A percentile compares a stretch with the other conserved stretches of the same genome.
Conservation (phyloP, 192 early-diverging fungal species). For the Coemansia furcata region DNA sequence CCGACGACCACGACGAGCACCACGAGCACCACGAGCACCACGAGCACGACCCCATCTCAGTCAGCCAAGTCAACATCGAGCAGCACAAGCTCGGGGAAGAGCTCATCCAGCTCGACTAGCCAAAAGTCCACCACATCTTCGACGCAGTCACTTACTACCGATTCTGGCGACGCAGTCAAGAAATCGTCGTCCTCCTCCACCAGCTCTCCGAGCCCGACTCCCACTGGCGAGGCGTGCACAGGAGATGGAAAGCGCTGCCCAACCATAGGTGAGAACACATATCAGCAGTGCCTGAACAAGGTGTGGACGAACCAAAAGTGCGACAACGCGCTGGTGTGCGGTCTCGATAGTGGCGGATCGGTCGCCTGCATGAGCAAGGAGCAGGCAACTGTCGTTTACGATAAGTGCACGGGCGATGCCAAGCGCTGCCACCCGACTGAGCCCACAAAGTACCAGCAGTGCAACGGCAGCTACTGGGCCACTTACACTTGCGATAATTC, state of each 20-base stretch:
- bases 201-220: conserved; percentile 13
- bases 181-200: not conserved
- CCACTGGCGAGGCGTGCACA: conserved; percentile 33
- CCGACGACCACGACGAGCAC: not conserved
- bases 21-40: not conserved
- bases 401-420: conserved; percentile 21
- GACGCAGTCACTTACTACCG: not conserved
- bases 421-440: conserved; percentile 31
- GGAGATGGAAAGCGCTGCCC: conserved; percentile 28
- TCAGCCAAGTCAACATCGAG: not conserved
- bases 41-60: not conserved
- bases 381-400: conserved; percentile 17
- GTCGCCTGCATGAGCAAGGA: conserved; percentile 38
- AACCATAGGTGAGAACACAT: conserved; percentile 5
- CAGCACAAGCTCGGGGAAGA: not conserved
- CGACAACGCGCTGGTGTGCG: conserved; percentile 23
- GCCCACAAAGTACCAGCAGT: conserved; percentile 34
- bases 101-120: conserved; percentile 1
- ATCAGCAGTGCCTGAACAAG: conserved; percentile 29
- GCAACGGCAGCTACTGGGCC: conserved; percentile 42
- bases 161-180: not conserved
- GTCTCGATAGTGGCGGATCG: conserved; percentile 16
- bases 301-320: conserved; percentile 36
- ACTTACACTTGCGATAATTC: conserved; percentile 13
- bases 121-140: not conserved